Evolutionary conservation across 1,139 yeast genomes (phyloP), one percentile per base, ranked within the genome.

Genomic region (Taphrina populina): DNA sequence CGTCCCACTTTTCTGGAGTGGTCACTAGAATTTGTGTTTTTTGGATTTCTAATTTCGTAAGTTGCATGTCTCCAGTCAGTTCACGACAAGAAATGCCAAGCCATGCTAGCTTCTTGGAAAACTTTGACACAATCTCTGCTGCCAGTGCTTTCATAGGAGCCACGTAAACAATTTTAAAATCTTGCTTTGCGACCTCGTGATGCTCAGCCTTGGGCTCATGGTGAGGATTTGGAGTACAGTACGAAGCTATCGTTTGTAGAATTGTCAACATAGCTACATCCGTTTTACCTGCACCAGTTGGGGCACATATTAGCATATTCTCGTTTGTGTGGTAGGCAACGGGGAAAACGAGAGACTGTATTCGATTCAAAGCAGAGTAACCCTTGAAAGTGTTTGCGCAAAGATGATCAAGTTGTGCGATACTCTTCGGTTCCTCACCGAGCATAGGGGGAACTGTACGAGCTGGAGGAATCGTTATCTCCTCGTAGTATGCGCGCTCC

Each of bases 261-360:
- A 92, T 82, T 0, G 97, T 76, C 37, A 92, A 72, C 64, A 94
- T 72, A 0, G 99, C 99, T 36, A 94, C 95, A 69, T 94, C 97
- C 0, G 99, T 94, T 67, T 92, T 92, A 77, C 99, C 99, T 5
- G 98, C 97, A 76, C 99, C 98, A 0, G 99, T 92, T 1, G 99
- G 99, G 0, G 99, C 99, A 79, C 98, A 92, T 1, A 92, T 90
- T 52, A 92, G 75, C 96, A 94, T 85, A 65, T 94, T 92, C 64
- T 90, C 96, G 69, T 88, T 90, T 4, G 97, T 84, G 56, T 84
- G 81, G 67, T 92, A 94, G 0, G 96, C 98, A 15, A 88, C 85
- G 0, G 95, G 95, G 63, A 77, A 94, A 1, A 94, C 95, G 61
- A 94, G 75, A 24, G 96, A 84, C 69, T 94, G 99, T 79, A 94